A percentile compares a stretch with the other conserved stretches of the same genome.
These are phyloP conservation scores for Pleurotus sapidus DNA, from an alignment of 768 basidiomycete genomes.

Conservation along the genomic window DNA sequence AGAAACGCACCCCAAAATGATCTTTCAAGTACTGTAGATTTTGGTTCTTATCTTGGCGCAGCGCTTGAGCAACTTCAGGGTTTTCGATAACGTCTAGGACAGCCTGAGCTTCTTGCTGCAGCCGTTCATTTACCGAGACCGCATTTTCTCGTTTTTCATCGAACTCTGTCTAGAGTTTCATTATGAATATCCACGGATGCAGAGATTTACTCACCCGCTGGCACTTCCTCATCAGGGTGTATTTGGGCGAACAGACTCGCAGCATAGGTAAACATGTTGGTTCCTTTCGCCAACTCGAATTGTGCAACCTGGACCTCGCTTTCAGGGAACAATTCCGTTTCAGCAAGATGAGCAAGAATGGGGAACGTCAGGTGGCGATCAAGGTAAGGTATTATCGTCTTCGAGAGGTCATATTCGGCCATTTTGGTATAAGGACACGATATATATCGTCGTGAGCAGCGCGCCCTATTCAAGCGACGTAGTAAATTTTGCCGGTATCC, in stretches of 20 bases:
- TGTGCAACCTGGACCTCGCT: constrained; percentile 86
- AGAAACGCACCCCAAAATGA: constrained; percentile 71
- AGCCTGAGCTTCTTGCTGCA: constrained; percentile 88
- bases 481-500: too few relatives aligned
- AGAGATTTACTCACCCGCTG: constrained; percentile 49
- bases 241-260: constrained; percentile 77
- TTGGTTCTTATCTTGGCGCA: constrained; percentile 96
- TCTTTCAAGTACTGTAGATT: constrained; percentile 94
- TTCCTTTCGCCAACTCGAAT: constrained; percentile 96
- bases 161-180: constrained; percentile 59
- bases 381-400: constrained; percentile 86
- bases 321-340: constrained; percentile 70
- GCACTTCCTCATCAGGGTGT: constrained; percentile 67
- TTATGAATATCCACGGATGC: background rate
- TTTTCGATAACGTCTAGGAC: constrained; percentile 96
- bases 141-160: constrained; percentile 78
- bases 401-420: constrained; percentile 91
- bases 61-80: constrained; percentile 90
- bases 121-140: constrained; percentile 76
- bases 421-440: constrained; percentile 32
- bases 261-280: constrained; percentile 98
- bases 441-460: too few relatives aligned
- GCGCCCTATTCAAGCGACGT: too few relatives aligned
- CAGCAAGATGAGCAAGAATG: constrained; percentile 82
- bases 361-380: constrained; percentile 96